These are phyloP conservation scores for Serendipita sp. DNA, from an alignment of 768 basidiomycete genomes.

Conservation along the genomic window DNA sequence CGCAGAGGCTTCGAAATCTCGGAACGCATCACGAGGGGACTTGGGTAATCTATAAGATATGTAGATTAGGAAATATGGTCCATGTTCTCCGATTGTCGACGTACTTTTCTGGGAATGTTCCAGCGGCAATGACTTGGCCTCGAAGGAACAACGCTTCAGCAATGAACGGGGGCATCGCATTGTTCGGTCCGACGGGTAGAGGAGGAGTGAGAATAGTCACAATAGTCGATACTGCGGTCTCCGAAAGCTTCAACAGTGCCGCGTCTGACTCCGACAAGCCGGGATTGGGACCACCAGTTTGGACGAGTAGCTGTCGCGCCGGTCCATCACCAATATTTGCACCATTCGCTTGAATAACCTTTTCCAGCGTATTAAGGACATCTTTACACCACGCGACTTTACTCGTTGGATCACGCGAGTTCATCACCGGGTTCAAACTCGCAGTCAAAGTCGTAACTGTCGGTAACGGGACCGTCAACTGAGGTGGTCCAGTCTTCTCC, in stretches of 20 bases:
- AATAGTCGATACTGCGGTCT: conserved; percentile 48
- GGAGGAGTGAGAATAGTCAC: conserved; percentile 34
- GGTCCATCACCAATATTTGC: conserved; percentile 14
- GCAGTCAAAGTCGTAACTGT: conserved; percentile 41
- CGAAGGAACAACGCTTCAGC: conserved; percentile 66
- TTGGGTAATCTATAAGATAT: conserved; percentile 40
- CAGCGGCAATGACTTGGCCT: conserved; percentile 56
- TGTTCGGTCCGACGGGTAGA: conserved; percentile 15
- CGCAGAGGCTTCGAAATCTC: conserved; percentile 76
- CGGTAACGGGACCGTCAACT: conserved; percentile 54
- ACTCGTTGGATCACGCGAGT: conserved; percentile 36
- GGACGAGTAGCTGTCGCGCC: conserved; percentile 18
- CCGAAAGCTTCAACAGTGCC: conserved; percentile 39
- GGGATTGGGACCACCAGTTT: conserved; percentile 22
- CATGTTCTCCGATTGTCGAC: background rate
- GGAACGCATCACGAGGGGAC: conserved; percentile 67
- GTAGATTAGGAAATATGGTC: conserved; percentile 14
- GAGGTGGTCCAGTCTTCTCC: conserved; percentile 21
- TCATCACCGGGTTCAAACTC: conserved; percentile 35
- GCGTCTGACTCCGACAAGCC: conserved; percentile 33
- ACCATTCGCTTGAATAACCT: conserved; percentile 17
- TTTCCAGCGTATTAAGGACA: conserved; percentile 64
- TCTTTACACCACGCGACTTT: conserved; percentile 71
- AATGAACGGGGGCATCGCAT: conserved; percentile 24
- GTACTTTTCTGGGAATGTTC: conserved; percentile 18